Evolutionary conservation across 2,329 filamentous ascomycete genomes (phyloP), one percentile per base, ranked within the genome.

Genomic region (Tetracladium maxilliforme): DNA sequence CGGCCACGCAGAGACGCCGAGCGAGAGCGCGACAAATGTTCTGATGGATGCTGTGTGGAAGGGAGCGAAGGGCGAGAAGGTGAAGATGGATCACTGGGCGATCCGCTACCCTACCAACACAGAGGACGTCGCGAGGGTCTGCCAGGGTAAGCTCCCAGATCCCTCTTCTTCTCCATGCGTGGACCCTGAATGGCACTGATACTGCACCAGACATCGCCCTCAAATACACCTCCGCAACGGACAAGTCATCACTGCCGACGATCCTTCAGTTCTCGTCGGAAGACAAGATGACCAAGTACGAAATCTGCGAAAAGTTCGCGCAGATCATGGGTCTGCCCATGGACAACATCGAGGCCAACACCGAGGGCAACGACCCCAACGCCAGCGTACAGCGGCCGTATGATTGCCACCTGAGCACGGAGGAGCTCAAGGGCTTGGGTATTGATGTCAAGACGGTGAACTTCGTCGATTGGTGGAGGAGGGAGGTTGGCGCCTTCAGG

Each of bases 251-350:
- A 10, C 52, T 92, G 19, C 84, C 84, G 0, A 54, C 44, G 15
- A 66, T 84, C 21, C 59, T 93, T 11, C 84, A 94, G 27, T 92
- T 92, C 52, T 81, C 77, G 4, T 83, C 81, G 22, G 82, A 93
- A 49, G 80, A 92, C 38, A 68, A 62, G 35, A 79, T 75, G 59
- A 93, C 84, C 23, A 93, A 93, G 55, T 92, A 86, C 48, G 73
- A 87, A 47, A 92, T 94, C 28, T 86, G 80, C 46, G 56, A 81
- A 51, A 54, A 64, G 7, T 74, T 93, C 42, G 77, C 71, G 4
- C 71, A 83, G 30, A 81, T 92, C 30, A 72, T 92, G 63, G 81
- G 76, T 1, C 45, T 92, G 28, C 64, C 77, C 8, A 58, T 76
- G 12, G 66, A 70, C 23, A 64, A 66, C 6, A 74, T 93, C 48